phyloP scores from a whole-genome alignment of 768 basidiomycete genomes.

The Lentinula detonsa region DNA sequence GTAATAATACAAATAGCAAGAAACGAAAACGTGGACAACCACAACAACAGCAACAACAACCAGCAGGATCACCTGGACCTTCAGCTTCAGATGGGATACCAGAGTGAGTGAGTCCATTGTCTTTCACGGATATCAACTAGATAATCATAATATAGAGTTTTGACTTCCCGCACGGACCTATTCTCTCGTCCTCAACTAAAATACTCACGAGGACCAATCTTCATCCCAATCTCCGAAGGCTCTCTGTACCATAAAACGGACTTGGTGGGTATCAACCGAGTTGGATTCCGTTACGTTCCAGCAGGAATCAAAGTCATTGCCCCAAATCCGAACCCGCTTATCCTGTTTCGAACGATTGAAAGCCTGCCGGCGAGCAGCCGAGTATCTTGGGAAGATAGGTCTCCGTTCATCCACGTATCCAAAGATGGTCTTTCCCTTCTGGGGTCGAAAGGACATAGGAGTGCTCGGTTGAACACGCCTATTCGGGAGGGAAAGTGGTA shows the following conservation, averaged over 20 bases:
- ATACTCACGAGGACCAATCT: conserved; percentile 69
- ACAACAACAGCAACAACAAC: too few relatives aligned
- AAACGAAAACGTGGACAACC: too few relatives aligned
- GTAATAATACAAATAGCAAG: too few relatives aligned
- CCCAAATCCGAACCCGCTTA: conserved; percentile 31
- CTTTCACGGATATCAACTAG: too few relatives aligned
- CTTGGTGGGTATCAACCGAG: conserved; percentile 63
- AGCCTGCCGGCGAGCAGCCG: conserved; percentile 63
- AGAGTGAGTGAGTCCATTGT: too few relatives aligned
- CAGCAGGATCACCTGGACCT: too few relatives aligned
- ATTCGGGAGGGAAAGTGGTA: conserved; percentile 91
- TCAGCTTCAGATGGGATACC: too few relatives aligned
- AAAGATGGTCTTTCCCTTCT: conserved; percentile 70
- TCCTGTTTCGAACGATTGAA: conserved; percentile 78
- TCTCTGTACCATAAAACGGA: conserved; percentile 65
- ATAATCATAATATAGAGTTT: conserved; percentile 29
- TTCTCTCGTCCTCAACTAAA: conserved; percentile 64
- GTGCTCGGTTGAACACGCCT: conserved; percentile 84
- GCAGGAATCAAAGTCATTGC: conserved; percentile 60
- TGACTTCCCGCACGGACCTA: conserved; percentile 64
- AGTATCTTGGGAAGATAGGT: conserved; percentile 90
- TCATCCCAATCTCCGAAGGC: conserved; percentile 50
- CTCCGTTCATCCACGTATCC: conserved; percentile 70
- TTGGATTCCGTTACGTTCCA: conserved; percentile 76
- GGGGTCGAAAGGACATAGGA: conserved; percentile 87